phyloP scores from a whole-genome alignment of 345 rosid genomes.

The Linum tenue region DNA sequence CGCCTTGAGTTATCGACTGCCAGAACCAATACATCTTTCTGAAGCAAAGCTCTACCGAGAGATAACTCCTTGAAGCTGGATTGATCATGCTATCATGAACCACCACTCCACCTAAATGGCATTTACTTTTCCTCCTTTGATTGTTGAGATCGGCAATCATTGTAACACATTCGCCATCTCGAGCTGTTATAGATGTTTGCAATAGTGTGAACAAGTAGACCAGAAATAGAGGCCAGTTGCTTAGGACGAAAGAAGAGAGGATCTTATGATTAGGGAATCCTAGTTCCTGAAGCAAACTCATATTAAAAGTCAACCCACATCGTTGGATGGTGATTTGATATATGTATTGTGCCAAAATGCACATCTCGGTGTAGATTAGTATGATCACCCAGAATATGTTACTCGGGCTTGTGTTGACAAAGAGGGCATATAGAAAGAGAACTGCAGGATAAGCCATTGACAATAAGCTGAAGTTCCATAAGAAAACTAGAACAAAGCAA shows the following conservation, averaged over 20 bases:
- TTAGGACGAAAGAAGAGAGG: constrained; percentile 27
- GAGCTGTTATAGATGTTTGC: constrained; percentile 27
- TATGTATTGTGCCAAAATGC: constrained; percentile 29
- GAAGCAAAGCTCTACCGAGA: constrained; percentile 4
- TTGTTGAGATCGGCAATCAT: constrained; percentile 9
- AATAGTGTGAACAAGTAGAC: constrained; percentile 36
- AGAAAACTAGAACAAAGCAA: constrained; percentile 32
- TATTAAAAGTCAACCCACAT: constrained; percentile 18
- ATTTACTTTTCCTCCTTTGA: constrained; percentile 12
- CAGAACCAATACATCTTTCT: constrained; percentile 25
- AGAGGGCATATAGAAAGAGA: constrained; percentile 35
- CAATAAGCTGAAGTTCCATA: constrained; percentile 38
- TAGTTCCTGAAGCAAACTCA: constrained; percentile 23
- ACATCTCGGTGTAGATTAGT: constrained; percentile 35
- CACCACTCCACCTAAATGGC: constrained; percentile 1
- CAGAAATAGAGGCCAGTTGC: constrained; percentile 32
- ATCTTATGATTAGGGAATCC: constrained; percentile 35
- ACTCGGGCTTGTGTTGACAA: constrained; percentile 30
- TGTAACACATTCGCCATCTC: constrained; percentile 22
- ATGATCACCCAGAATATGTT: constrained; percentile 34
- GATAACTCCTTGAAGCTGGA: constrained; percentile 2
- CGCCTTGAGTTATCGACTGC: constrained; percentile 32
- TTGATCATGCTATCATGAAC: constrained; percentile 13
- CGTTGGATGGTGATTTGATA: constrained; percentile 39
- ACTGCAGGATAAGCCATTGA: constrained; percentile 36